These are phyloP conservation scores for Albophoma yamanashiensis DNA, from an alignment of 2,329 filamentous ascomycete species.

Conservation along the genomic window DNA sequence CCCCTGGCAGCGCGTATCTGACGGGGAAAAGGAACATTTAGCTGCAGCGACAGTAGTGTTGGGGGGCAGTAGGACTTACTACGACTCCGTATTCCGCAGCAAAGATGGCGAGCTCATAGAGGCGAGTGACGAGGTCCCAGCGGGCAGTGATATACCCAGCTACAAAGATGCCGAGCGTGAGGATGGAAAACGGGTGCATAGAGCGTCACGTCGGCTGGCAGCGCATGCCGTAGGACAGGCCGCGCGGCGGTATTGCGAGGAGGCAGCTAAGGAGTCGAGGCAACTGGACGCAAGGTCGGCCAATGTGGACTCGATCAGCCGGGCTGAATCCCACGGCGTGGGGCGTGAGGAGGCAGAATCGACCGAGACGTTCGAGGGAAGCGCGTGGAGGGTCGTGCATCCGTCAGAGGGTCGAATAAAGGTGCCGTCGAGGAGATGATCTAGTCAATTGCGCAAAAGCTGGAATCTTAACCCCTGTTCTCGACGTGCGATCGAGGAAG, in stretches of 20 bases:
- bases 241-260: background rate
- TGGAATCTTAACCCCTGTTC: background rate
- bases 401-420: background rate
- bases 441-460: background rate
- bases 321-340: background rate
- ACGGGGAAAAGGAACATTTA: background rate
- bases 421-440: background rate
- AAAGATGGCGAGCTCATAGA: slow-evolving; percentile 95
- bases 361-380: background rate
- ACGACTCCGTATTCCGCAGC: slow-evolving; percentile 98
- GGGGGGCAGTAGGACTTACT: slow-evolving; percentile 39
- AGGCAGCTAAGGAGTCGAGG: background rate
- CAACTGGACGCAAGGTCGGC: background rate
- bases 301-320: background rate
- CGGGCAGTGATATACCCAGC: slow-evolving; percentile 98
- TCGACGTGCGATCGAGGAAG: background rate
- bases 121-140: slow-evolving; percentile 93
- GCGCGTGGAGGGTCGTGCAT: background rate
- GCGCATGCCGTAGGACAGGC: slow-evolving; percentile 28
- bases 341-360: background rate
- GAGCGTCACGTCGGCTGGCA: slow-evolving; percentile 33
- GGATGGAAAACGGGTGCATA: slow-evolving; percentile 97
- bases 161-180: slow-evolving; percentile 97
- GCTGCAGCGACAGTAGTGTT: background rate
- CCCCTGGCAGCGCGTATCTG: slow-evolving; percentile 80